These are phyloP conservation scores for Backusella tuberculispora DNA, from an alignment of 192 early-diverging fungal species.

Conservation along the genomic window DNA sequence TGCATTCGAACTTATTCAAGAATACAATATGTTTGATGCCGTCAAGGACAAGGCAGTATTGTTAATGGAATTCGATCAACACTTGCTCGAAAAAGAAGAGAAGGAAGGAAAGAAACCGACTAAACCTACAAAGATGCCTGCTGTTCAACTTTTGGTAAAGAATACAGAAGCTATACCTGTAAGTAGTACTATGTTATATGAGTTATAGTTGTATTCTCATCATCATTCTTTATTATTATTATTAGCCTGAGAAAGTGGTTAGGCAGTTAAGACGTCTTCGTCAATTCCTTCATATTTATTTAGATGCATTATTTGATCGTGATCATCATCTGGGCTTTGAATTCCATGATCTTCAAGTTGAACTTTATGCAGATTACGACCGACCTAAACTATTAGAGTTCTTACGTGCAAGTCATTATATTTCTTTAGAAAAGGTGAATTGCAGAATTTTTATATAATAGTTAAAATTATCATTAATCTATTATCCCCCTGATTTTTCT, in stretches of 20 bases:
- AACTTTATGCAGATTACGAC: constrained; percentile 93
- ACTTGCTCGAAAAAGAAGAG: constrained; percentile 47
- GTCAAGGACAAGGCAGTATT: constrained; percentile 80
- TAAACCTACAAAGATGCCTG: constrained; percentile 45
- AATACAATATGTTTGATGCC: constrained; percentile 81
- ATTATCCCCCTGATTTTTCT: constrained; percentile 17
- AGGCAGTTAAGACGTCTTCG: constrained; percentile 63
- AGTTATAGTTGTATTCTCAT: not conserved
- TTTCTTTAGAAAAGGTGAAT: constrained; percentile 73
- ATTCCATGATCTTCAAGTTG: constrained; percentile 80
- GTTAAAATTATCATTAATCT: constrained; percentile 16
- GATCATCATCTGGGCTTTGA: constrained; percentile 72
- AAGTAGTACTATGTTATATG: constrained; percentile 16
- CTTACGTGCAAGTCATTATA: constrained; percentile 76
- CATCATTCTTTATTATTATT: not conserved
- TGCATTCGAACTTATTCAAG: constrained; percentile 75
- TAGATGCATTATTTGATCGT: constrained; percentile 84
- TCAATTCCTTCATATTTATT: constrained; percentile 82
- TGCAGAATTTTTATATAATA: not conserved
- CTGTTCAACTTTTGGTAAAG: constrained; percentile 81
- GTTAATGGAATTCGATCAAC: constrained; percentile 84
- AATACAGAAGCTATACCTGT: constrained; percentile 86
- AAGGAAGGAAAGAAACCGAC: not conserved
- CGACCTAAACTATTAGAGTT: constrained; percentile 80
- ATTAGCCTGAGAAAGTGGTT: constrained; percentile 66